Conservation (phyloP, 441 rosid species). For the Brassica balearica region DNA sequence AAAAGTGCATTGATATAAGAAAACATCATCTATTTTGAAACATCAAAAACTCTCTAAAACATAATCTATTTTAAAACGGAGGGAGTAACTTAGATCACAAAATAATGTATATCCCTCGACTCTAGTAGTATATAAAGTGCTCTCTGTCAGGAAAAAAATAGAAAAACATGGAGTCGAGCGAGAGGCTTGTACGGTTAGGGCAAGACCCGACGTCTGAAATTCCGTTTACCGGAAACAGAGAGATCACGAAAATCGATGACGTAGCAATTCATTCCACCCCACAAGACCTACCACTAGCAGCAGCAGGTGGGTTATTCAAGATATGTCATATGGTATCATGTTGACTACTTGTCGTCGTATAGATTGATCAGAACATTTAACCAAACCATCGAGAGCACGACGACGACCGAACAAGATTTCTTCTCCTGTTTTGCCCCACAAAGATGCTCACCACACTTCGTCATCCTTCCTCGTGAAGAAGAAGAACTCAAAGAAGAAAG, state of each 20-base stretch:
- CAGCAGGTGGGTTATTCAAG: not conserved
- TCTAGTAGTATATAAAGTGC: not conserved
- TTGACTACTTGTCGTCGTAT: not conserved
- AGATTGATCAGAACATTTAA: not conserved
- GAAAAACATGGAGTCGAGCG: not conserved
- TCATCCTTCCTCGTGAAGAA: not conserved
- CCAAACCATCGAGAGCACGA: not conserved
- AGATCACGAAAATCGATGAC: not conserved
- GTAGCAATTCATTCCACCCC: not conserved
- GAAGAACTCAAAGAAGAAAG: not conserved
- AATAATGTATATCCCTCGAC: no score
- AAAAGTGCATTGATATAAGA: no score
- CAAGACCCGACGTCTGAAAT: not conserved
- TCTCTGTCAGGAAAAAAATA: not conserved
- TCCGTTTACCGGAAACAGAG: not conserved
- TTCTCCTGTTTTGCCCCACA: not conserved
- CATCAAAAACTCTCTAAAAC: no score
- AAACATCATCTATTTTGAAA: no score
- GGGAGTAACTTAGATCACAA: no score
- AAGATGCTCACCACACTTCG: not conserved
- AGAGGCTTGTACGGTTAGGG: slow-evolving; percentile 11
- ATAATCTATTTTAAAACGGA: no score
- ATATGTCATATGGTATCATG: not conserved
- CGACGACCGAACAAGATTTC: not conserved
- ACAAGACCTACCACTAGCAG: slow-evolving; percentile 1